These are phyloP conservation scores for Fomitopsis schrenkii DNA, from an alignment of 1,284 basidiomycete genomes.

Conservation along the genomic window DNA sequence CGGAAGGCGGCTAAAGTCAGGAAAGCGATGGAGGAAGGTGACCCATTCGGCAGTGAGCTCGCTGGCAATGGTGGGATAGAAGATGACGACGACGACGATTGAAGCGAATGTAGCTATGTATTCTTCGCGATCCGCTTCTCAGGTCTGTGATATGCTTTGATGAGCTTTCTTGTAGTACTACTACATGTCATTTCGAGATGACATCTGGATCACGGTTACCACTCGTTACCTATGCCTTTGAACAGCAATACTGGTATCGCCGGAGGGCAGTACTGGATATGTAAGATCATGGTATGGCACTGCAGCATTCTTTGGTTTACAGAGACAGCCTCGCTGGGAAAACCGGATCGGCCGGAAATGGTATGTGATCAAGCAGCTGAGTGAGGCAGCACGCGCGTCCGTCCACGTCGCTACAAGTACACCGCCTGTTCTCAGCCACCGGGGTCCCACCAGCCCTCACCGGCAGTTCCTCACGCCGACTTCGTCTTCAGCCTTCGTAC, in stretches of 20 bases:
- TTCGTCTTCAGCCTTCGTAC: background rate
- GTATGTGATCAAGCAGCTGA: background rate
- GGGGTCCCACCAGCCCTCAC: background rate
- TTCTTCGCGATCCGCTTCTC: background rate
- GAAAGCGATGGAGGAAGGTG: slow-evolving; percentile 45
- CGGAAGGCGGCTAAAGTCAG: slow-evolving; percentile 59
- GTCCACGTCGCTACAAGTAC: slow-evolving; percentile 1
- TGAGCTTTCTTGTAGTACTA: background rate
- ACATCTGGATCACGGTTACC: background rate
- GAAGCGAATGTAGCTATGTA: background rate
- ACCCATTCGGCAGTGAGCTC: slow-evolving; percentile 65
- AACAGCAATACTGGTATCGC: background rate
- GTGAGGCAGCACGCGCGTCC: slow-evolving; percentile 2
- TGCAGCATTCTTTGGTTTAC: background rate
- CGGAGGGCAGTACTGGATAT: background rate
- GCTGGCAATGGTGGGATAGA: slow-evolving; percentile 33
- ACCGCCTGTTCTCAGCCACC: slow-evolving; percentile 1
- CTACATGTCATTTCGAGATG: background rate
- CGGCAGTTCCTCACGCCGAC: background rate
- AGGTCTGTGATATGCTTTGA: slow-evolving; percentile 5
- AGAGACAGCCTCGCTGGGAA: background rate
- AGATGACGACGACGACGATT: slow-evolving; percentile 40
- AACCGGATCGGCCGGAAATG: background rate
- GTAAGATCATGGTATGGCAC: background rate
- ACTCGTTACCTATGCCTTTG: background rate